Conservation (phyloP, 1,284 basidiomycete genomes). For the Microstroma glucosiphilum region DNA sequence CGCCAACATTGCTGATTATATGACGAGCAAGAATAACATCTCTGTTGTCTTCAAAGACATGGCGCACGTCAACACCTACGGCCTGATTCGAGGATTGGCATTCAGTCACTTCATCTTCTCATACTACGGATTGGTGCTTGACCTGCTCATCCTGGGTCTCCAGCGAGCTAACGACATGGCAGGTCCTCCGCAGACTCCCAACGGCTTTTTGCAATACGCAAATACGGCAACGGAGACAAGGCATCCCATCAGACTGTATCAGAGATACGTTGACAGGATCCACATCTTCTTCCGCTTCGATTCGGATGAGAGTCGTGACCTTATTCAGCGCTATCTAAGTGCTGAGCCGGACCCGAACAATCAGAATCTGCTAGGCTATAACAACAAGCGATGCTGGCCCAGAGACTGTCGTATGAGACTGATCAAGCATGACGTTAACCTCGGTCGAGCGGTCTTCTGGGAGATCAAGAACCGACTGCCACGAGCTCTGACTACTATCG, state of each 20-base stretch:
- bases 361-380: slow-evolving; percentile 97
- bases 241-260: slow-evolving; percentile 48
- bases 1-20: slow-evolving; percentile 50
- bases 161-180: slow-evolving; percentile 49
- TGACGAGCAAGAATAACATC: slow-evolving; percentile 51
- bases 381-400: slow-evolving; percentile 99
- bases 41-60: slow-evolving; percentile 51
- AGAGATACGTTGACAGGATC: slow-evolving; percentile 49
- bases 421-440: slow-evolving; percentile 98
- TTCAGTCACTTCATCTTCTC: slow-evolving; percentile 51
- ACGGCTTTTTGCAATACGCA: slow-evolving; percentile 48
- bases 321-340: slow-evolving; percentile 93
- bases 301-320: slow-evolving; percentile 94
- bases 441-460: slow-evolving; percentile 97
- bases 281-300: slow-evolving; percentile 86
- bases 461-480: slow-evolving; percentile 97
- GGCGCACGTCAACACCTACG: slow-evolving; percentile 50
- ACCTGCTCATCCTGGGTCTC: slow-evolving; percentile 47
- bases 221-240: slow-evolving; percentile 43
- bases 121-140: slow-evolving; percentile 50
- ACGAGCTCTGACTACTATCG: slow-evolving; percentile 91
- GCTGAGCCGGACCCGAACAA: slow-evolving; percentile 98
- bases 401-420: slow-evolving; percentile 97
- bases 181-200: slow-evolving; percentile 47
- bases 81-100: slow-evolving; percentile 49